Percentiles rank a stretch among this genome's conserved stretches.
Evolutionary conservation across 805 yeast genomes (phyloP).

Genomic region (Spathaspora passalidarum): DNA sequence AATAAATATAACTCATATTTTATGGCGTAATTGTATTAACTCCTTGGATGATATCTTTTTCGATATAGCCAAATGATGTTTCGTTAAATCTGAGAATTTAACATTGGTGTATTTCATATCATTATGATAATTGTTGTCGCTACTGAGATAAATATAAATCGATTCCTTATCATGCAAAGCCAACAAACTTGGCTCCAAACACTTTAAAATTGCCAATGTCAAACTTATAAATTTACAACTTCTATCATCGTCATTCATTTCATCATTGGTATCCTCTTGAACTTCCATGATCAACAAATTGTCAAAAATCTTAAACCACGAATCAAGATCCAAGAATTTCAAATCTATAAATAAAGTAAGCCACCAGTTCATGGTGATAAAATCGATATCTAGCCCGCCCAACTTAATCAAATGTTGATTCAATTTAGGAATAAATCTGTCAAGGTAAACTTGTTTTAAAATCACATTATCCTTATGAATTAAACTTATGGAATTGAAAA

Average conservation of each 20-base stretch:
- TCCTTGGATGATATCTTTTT: neutral
- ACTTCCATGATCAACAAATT: constrained; percentile 24
- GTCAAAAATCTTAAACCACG: constrained; percentile 53
- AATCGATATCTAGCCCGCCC: constrained; percentile 42
- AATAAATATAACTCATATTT: neutral
- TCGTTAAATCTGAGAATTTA: constrained; percentile 18
- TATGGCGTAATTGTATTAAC: neutral
- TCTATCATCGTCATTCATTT: neutral
- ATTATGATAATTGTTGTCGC: constrained; percentile 11
- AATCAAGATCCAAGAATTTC: constrained; percentile 45
- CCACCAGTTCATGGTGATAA: constrained; percentile 57
- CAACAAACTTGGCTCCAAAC: constrained; percentile 30
- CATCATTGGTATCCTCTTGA: neutral
- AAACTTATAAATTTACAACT: constrained; percentile 26
- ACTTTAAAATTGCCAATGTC: constrained; percentile 34
- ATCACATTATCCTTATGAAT: constrained; percentile 41
- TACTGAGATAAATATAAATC: constrained; percentile 23
- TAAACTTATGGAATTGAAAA: constrained; percentile 13
- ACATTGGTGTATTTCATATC: constrained; percentile 14
- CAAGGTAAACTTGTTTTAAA: constrained; percentile 29
- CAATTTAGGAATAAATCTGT: constrained; percentile 38
- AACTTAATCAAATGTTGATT: constrained; percentile 28
- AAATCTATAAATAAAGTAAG: constrained; percentile 48
- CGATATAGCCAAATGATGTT: constrained; percentile 10
- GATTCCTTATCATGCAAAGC: constrained; percentile 22